Evolutionary conservation across 805 yeast species (phyloP), one percentile per base, ranked within the genome.

Genomic region (Cyberlindnera saturnus): DNA sequence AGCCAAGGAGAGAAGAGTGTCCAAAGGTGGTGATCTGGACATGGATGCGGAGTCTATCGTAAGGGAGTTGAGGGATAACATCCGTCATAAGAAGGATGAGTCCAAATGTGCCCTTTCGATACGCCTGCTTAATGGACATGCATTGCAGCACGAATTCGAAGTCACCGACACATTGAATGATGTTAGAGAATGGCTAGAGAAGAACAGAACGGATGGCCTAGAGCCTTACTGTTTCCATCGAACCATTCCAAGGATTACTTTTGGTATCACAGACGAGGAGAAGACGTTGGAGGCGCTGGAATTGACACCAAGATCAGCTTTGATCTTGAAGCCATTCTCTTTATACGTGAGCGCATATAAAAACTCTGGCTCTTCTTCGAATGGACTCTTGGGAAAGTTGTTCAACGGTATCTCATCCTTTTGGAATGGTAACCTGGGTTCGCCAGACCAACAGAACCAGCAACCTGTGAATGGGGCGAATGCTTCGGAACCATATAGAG

Each of bases 271-370:
- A 0, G 84, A 82, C 39, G 91, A 88, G 52, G 70, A 71, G 43
- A 63, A 64, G 45, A 63, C 79, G 3, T 65, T 89, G 32, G 59
- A 58, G 20, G 73, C 68, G 4, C 65, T 89, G 42, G 79, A 77
- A 18, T 65, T 89, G 40, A 71, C 76, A 14, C 90, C 91, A 3
- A 70, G 95, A 44, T 81, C 95, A 10, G 86, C 84, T 0, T 61
- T 89, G 38, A 80, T 86, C 19, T 65, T 89, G 49, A 84, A 85
- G 56, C 90, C 93, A 0, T 66, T 71, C 28, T 56, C 56, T 19
- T 58, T 59, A 23, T 59, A 52, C 33, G 16, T 59, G n/a, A 41
- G 56, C 45, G 62, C 69, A 39, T 54, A 61, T 49, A 23, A 58
- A 42, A 18, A 56, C 45, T 18, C 41, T 3, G 31, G 15, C 13